Base-by-base conservation (phyloP, 2,329 filamentous ascomycete genomes). In the Cercospora berteroae region DNA sequence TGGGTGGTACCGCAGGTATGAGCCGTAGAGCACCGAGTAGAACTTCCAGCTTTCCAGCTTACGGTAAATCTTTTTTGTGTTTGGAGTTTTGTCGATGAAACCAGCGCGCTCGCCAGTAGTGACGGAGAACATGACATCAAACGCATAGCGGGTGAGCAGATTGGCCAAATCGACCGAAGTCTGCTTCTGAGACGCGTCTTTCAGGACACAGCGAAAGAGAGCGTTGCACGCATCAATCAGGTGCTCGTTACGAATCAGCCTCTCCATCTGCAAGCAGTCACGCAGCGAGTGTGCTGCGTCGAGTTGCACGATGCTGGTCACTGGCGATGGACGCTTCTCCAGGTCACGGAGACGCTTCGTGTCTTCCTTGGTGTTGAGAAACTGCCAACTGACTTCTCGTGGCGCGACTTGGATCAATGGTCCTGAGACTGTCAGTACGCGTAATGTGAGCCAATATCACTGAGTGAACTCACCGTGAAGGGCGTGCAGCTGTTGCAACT, bases 1-100 rank as follows among this genome's bases (percentile, higher is more conserved):
- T 8, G 71, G 71, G 31, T 72, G 63, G 56, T 73, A 73, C 12
- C 71, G 68, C 9, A 74, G 59, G 57, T 71, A 74, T 4, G 70
- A 67, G n/a, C 72, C 73, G 18, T 69, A 64, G 2, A 72, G 56
- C 5, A 74, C 64, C 4, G 72, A 56, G 57, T 69, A 59, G 52
- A 69, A 69, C 50, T 70, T 72, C 70, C 69, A 74, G 29, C 58
- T 31, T n/a, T 59, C 33, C 31, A 74, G 27, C 3, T 65, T 58
- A 1, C 18, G 31, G 18, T 55, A 36, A n/a, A 71, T 62, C 66
- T 67, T 62, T 5, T 33, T 18, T 39, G 33, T 36, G 52, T 60
- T 50, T 29, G 60, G 64, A n/a, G 12, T 18, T 1, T 39, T 33
- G 12, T 71, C 67, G 12, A 72, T 63, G 55, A 74, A 73, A 1